Evolutionary conservation across 208 protist genomes (phyloP), one percentile per base, ranked within the genome.

Genomic region (Acanthamoeba lenticulata): DNA sequence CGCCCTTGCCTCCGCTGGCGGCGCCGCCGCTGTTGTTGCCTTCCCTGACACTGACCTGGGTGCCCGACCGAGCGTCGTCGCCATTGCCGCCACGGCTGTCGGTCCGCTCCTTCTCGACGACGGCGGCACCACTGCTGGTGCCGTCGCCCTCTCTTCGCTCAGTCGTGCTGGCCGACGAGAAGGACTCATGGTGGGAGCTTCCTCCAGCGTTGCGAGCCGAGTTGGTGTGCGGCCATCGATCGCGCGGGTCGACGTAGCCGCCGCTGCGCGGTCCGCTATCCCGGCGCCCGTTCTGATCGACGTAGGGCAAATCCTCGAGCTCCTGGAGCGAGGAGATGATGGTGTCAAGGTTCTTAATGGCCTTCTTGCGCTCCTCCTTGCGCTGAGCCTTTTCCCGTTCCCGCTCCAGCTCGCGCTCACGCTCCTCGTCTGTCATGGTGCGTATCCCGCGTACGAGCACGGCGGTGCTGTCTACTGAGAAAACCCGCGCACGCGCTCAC

Each of bases 361-460:
- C 77, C 77, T 86, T 86, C 77, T 86, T 86, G 42, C 77, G 77
- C 77, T 86, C 77, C 44, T 86, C 77, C 44, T 86, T 86, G 21
- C 77, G 77, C 77, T 34, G n/a, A 15, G 21, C 44, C 44, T 86
- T 86, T 24, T 86, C 77, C 45, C 38, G 32, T 42, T 86, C 77
- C 24, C 77, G 77, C 77, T 86, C 77, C 42, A 86, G 44, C 77
- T 86, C 44, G 24, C 45, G 38, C 38, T 86, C 77, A 5, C 77
- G 77, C 27, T 86, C 77, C 24, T 86, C 77, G 77, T 86, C 77
- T 4, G 77, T 86, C 77, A 86, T 86, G 9, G n/a, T n/a, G 44
- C 77, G 77, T 29, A 79, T 19, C 19, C 69, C 69, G 5, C 69
- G 69, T 36, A 79, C 69, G 0, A 79, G 69, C 69, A 79, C 69